Base-by-base conservation (phyloP, 2,329 filamentous ascomycete species). In the Corinectria fuckeliana region DNA sequence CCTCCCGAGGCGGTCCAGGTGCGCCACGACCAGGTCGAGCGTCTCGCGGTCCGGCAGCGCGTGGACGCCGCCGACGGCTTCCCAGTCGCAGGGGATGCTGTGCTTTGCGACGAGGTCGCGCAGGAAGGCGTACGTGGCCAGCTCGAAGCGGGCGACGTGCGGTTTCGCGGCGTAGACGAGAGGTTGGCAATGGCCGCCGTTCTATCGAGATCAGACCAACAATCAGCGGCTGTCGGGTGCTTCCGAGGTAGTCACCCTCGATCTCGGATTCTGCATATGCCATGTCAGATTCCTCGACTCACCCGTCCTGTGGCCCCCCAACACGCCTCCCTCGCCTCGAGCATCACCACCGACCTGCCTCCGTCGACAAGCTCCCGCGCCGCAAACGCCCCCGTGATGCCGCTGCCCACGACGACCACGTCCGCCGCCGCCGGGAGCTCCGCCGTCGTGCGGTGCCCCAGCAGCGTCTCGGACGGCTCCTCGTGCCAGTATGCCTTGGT, bases 261-360 rank as follows among this genome's bases (percentile, higher is more conserved):
- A n/a, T 18, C n/a, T 28, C 18, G n/a, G 21, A 14, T 14, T 25
- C 28, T 41, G n/a, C n/a, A n/a, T n/a, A n/a, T n/a, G n/a, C n/a
- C n/a, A n/a, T n/a, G n/a, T n/a, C n/a, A n/a, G n/a, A n/a, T n/a
- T 10, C 34, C 11, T 18, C 18, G 5, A 80, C 86, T 81, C 70
- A 91, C 89, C 70, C 91, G 78, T n/a, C 91, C 91, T 1, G 91
- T 94, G n/a, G 91, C 91, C 16, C 91, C 91, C 85, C 86, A 93
- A 71, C 91, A 93, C 4, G 88, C 90, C 78, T 93, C 91, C 68
- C 91, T 82, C 13, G 91, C 91, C 76, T 94, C 91, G 5, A 94
- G 80, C 79, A 93, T 83, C 5, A 93, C 80, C 7, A 93, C 83
- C n/a, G 76, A 80, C 58, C 82, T 77, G 5, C 81, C 78, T 36